These are phyloP conservation scores for Corinectria fuckeliana DNA, from an alignment of 2,329 filamentous ascomycete species.

Conservation along the genomic window DNA sequence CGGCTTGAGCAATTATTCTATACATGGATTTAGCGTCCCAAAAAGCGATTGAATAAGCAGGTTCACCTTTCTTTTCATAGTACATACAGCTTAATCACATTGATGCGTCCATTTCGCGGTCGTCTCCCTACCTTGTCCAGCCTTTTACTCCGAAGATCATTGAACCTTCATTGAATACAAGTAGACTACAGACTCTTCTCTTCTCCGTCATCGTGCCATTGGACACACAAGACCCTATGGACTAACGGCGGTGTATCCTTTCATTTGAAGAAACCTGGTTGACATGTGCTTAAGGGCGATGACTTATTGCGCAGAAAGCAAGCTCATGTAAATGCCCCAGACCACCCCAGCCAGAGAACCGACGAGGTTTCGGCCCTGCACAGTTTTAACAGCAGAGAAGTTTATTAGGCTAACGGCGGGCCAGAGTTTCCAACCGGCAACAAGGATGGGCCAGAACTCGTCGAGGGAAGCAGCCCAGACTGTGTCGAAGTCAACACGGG, in stretches of 20 bases:
- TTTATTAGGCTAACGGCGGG: constrained; percentile 73
- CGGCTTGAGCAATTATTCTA: background rate
- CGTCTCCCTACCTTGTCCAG: background rate
- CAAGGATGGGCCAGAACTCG: constrained; percentile 70
- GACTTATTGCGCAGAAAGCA: constrained; percentile 54
- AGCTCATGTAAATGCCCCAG: constrained; percentile 79
- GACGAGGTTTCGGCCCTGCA: constrained; percentile 73
- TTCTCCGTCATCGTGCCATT: background rate
- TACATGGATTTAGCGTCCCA: background rate
- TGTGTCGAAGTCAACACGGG: constrained; percentile 50
- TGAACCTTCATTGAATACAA: too few relatives aligned
- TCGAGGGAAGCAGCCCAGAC: constrained; percentile 53
- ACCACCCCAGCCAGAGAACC: constrained; percentile 74
- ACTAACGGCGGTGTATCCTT: background rate
- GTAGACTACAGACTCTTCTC: background rate
- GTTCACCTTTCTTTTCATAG: background rate
- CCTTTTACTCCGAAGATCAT: background rate
- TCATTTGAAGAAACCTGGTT: background rate
- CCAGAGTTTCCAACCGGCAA: constrained; percentile 74
- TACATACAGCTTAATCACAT: background rate
- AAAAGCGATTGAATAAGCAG: background rate
- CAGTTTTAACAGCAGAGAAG: constrained; percentile 72
- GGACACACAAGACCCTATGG: background rate
- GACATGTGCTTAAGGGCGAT: background rate
- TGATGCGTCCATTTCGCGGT: background rate